Base-by-base conservation (phyloP, 108 stramenopile genomes). In the Ochromonas danica region DNA sequence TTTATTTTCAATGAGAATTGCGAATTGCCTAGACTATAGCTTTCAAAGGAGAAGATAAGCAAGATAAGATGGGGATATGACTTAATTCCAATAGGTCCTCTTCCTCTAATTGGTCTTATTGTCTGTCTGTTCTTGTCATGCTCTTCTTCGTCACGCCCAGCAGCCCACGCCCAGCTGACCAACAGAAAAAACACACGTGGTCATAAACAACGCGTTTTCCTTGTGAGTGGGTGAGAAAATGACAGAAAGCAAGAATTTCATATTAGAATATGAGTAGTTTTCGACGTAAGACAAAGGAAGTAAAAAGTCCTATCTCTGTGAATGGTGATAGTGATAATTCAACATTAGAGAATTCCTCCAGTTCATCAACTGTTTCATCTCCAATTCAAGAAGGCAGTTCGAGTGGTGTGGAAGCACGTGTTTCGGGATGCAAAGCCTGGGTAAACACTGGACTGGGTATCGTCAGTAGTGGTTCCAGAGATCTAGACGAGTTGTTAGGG, bases 401-500 rank as follows among this genome's bases (percentile, higher is more conserved):
- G 31, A 67, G 6, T 3, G 17, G 3, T 28, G 25, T 10, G 3
- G 17, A 3, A 67, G 30, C 17, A 67, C 36, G 31, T 35, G 45
- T 42, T 35, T 45, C 28, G 25, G 72, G 72, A 41, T 6, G 6
- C 14, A 75, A 75, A 33, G 14, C 72, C 6, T 75, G 72, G 72
- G 3, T 75, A 14, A 3, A 67, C 27, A 75, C 14, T 36, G 72
- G 72, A 6, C 25, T 57, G 72, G 31, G 31, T 75, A 45, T 75
- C 6, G 36, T 75, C 6, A 57, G 45, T 25, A 14, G 10, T 27
- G 72, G 72, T 60, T 31, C 10, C 10, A 3, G 72, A 27, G 72
- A 75, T 3, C 31, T 75, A 36, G 72, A 75, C 25, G 72, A 75
- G 10, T 14, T 75, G 28, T 60, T 75, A 41, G 31, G 31, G 6